Evolutionary conservation across 176 grass and related monocot genomes (phyloP).

Genomic region (Carex littledalei): DNA sequence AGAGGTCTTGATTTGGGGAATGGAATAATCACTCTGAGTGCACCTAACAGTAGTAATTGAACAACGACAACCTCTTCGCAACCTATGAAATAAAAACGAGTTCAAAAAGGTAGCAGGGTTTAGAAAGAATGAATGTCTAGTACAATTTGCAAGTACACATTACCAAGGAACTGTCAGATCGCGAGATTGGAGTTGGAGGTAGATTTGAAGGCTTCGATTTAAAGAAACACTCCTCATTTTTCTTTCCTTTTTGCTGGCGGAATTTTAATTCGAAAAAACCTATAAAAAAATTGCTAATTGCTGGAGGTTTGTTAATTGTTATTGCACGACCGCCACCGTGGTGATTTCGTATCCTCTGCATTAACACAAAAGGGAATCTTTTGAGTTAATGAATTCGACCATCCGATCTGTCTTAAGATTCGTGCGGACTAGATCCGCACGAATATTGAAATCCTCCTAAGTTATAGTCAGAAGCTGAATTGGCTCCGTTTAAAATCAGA

Average conservation of each 20-base stretch:
- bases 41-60: neutral
- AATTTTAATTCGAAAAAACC: neutral
- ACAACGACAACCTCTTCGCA: neutral
- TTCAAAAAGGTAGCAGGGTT: neutral
- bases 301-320: no score
- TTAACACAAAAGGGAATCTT: no score
- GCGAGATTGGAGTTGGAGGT: conserved; percentile 13
- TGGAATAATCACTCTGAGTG: neutral
- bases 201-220: conserved; percentile 7
- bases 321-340: no score
- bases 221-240: neutral
- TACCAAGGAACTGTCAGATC: neutral
- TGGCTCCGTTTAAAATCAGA: no score
- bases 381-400: no score
- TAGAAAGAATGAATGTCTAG: neutral
- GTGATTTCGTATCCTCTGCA: no score
- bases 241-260: neutral
- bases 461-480: no score
- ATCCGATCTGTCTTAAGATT: no score
- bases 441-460: no score
- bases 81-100: neutral
- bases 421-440: no score
- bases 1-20: neutral
- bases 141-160: neutral
- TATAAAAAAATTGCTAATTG: neutral